phyloP scores from a whole-genome alignment of 2,329 filamentous ascomycete genomes.

The Neospermospora avenae region DNA sequence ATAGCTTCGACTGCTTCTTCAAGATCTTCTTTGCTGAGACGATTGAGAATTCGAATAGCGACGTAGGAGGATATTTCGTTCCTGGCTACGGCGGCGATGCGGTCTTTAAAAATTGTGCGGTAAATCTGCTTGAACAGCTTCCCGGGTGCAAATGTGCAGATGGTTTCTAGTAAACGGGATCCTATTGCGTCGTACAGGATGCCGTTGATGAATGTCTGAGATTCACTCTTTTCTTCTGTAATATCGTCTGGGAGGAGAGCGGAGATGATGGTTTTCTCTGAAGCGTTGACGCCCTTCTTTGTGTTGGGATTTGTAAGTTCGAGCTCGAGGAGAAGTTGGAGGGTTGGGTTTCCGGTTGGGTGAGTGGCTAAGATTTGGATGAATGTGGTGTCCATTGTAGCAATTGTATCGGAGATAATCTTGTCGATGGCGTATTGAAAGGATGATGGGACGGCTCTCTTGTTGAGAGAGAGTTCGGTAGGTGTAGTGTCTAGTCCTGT shows the following conservation, averaged over 20 bases:
- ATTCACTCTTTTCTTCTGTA: conserved; percentile 68
- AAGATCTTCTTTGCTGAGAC: conserved; percentile 83
- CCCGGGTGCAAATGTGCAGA: conserved; percentile 76
- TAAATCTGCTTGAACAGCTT: conserved; percentile 91
- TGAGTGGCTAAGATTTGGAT: conserved; percentile 83
- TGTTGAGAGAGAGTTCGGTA: conserved; percentile 44
- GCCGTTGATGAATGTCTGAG: conserved; percentile 77
- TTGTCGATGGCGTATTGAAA: conserved; percentile 77
- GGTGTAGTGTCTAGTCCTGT: conserved; percentile 48
- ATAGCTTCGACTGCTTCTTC: conserved; percentile 69
- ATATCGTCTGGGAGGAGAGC: conserved; percentile 78
- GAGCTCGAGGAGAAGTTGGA: conserved; percentile 86
- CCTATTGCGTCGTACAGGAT: conserved; percentile 89
- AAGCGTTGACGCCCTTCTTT: conserved; percentile 54
- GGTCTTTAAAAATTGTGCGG: conserved; percentile 71
- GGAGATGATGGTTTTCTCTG: conserved; percentile 59
- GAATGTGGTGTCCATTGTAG: conserved; percentile 72
- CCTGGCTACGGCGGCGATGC: conserved; percentile 75
- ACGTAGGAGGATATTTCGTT: conserved; percentile 92
- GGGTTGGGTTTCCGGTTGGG: conserved; percentile 83
- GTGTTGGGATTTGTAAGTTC: conserved; percentile 75
- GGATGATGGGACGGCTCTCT: conserved; percentile 68
- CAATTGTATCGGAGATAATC: conserved; percentile 74
- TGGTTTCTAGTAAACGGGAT: conserved; percentile 82
- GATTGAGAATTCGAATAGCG: conserved; percentile 75